Base-by-base conservation (phyloP, 305 asterid species). In the Salvia sclarea region DNA sequence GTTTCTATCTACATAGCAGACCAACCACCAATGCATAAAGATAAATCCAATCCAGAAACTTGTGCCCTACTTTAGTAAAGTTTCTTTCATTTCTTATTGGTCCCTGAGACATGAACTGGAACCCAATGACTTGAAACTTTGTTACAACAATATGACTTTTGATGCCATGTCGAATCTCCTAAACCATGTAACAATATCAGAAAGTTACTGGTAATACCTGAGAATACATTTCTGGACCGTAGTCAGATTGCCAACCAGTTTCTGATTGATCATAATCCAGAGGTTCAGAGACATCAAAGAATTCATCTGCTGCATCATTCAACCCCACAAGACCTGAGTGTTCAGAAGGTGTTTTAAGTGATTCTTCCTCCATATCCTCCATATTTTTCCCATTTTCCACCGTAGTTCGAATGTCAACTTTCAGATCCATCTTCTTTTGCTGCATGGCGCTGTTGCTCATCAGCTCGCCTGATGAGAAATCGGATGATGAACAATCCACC, bases 231-330 rank as follows among this genome's bases (percentile, higher is more conserved):
- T 94, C 96, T 12, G 81, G 81, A 66, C 80, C 80, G 74, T 82
- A 87, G 76, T 94, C 96, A 38, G 93, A 87, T 66, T 90, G 73
- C 99, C 97, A 89, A 54, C 82, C 82, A 75, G 79, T 80, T 83
- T 84, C 96, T 44, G 92, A 78, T 75, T 81, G 89, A 67, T 93
- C 97, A 81, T 73, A 82, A 75, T 93, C 98, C 76, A 80, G 75
- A 59, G 99, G 99, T 66, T 94, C 98, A 11, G 96, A 54, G 55
- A 91, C 98, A 74, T 91, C 99, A 79, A 85, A 94, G 78, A 91
- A 94, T 76, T 94, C 99, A 79, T 91, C 98, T 64, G 89, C 18
- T 10, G 95, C 79, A 57, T 94, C 99, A 62, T 91, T 82, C 72
- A 94, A 80, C 61, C 97, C 99, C 77, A 86, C 67, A 44, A 94